Evolutionary conservation across 495 filamentous ascomycete species (phyloP), one percentile per base, ranked within the genome.

Genomic region (Neurospora africana): DNA sequence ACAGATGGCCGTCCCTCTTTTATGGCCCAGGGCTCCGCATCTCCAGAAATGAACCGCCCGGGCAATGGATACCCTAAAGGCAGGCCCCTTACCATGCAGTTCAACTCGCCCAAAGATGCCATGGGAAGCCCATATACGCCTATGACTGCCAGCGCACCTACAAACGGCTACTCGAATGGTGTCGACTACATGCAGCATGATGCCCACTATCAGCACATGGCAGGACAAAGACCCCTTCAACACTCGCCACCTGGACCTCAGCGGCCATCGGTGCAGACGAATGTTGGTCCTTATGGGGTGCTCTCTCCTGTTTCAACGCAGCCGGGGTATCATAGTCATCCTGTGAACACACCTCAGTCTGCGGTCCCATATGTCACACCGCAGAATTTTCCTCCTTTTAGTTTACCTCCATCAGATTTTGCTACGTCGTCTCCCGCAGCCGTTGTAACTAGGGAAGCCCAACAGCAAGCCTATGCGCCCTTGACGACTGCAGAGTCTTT

Each of bases 361-460:
- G 76, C 80, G 8, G 72, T 81, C 68, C 77, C 82, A 21, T 89
- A 83, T 73, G 86, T 86, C 1, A 77, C 78, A 27, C 84, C 86
- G 35, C 83, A 85, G 71, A 87, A 85, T 70, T 84, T 88, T 68
- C 79, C 86, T 13, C 80, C 86, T 9, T 90, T 90, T 69, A 85
- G 82, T 69, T 80, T 89, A 21, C 87, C 87, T 21, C 87, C 81
- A 30, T 86, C 87, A 19, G 84, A 86, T 53, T 88, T 84, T 69
- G 73, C 83, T 43, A 38, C 83, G 27, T 79, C 81, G 2, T 71
- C 79, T 27, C 71, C 81, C 19, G 76, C 73, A 21, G 70, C 75
- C 69, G 75, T 36, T 67, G 76, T 68, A 68, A 80, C 40, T 74
- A 78, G 69, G 75, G 76, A 79, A 9, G 53, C 53, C 53, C 74